These are phyloP conservation scores for Saururus chinensis DNA, from an alignment of 164 flowering plant genomes.

Conservation along the genomic window DNA sequence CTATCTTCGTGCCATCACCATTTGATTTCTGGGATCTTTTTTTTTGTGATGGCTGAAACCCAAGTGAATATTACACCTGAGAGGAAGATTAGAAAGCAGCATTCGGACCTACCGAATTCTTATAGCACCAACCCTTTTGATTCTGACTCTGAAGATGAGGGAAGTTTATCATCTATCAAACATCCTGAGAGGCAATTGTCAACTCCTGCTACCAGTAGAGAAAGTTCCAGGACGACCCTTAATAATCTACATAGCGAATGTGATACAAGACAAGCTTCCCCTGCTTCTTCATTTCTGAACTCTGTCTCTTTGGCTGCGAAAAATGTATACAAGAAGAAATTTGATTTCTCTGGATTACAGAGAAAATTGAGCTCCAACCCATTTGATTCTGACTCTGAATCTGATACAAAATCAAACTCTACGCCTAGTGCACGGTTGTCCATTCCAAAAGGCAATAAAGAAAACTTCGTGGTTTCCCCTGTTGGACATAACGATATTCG, in stretches of 20 bases:
- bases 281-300: background rate
- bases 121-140: background rate
- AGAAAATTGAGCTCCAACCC: conserved; percentile 14
- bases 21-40: background rate
- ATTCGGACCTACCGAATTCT: background rate
- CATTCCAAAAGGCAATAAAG: conserved; percentile 20
- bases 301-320: background rate
- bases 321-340: background rate
- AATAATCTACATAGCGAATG: no score
- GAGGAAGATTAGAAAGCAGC: background rate
- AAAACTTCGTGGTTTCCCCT: background rate
- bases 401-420: conserved; percentile 23
- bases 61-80: background rate
- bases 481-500: no score
- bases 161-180: background rate
- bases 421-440: conserved; percentile 33
- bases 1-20: no score
- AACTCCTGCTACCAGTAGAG: background rate
- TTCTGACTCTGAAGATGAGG: background rate
- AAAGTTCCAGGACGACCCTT: no score
- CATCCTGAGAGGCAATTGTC: background rate
- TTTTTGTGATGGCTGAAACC: background rate
- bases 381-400: conserved; percentile 44
- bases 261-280: background rate
- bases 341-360: background rate